These are phyloP conservation scores for Trichoderma lentiforme DNA, from an alignment of 2,329 filamentous ascomycete species.

Conservation along the genomic window DNA sequence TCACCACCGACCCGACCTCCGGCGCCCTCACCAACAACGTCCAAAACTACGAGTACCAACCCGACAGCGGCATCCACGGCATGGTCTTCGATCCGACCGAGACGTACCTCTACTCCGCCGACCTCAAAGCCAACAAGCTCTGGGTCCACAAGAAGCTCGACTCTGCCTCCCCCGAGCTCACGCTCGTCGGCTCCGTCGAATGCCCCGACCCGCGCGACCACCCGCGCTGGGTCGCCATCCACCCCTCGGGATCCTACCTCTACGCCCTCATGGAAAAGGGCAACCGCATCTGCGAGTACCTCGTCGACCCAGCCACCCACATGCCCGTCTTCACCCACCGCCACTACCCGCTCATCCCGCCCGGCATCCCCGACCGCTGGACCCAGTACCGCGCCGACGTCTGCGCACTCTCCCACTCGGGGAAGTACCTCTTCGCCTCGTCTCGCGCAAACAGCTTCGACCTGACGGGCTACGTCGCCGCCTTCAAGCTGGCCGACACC, in stretches of 20 bases:
- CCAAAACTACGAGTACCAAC: conserved; percentile 71
- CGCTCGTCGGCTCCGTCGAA: conserved; percentile 68
- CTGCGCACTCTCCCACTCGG: conserved; percentile 66
- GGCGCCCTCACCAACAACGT: conserved; percentile 62
- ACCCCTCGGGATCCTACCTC: conserved; percentile 72
- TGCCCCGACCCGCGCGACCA: conserved; percentile 72
- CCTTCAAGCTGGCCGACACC: conserved; percentile 65
- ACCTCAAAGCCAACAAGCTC: conserved; percentile 73
- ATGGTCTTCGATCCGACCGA: conserved; percentile 77
- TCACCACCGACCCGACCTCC: conserved; percentile 51
- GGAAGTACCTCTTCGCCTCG: conserved; percentile 77
- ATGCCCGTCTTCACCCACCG: conserved; percentile 76
- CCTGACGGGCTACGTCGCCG: conserved; percentile 78
- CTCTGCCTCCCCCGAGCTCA: conserved; percentile 50
- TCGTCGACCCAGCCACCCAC: conserved; percentile 69
- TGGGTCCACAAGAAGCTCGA: conserved; percentile 73
- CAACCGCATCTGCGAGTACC: conserved; percentile 77
- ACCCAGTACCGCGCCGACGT: conserved; percentile 81
- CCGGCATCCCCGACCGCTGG: conserved; percentile 55
- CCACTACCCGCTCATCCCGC: conserved; percentile 74
- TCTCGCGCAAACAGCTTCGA: conserved; percentile 73
- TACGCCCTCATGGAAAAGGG: conserved; percentile 90
- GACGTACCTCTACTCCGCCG: conserved; percentile 74
- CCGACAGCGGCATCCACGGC: conserved; percentile 71
- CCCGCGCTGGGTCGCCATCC: conserved; percentile 84